A percentile compares a stretch with the other conserved stretches of the same genome.
Conservation (phyloP, 2,329 filamentous ascomycete genomes). For the Bipolaris victoriae region DNA sequence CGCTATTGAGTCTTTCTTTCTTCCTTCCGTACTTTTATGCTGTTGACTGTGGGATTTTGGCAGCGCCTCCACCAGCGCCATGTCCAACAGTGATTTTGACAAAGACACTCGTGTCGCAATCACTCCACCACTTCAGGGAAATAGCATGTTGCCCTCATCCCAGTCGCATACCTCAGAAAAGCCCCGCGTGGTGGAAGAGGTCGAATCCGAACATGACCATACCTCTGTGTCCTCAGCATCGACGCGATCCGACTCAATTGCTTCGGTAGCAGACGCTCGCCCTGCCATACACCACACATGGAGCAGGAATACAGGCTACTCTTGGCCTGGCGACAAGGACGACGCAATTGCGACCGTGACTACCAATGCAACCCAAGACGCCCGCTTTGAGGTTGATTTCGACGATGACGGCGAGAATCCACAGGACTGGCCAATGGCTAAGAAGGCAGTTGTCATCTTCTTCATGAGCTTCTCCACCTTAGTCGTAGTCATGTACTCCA, state of each 20-base stretch:
- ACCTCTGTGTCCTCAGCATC: slow-evolving; percentile 35
- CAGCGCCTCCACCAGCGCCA: slow-evolving; percentile 13
- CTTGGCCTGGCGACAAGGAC: slow-evolving; percentile 33
- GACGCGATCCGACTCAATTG: slow-evolving; percentile 27
- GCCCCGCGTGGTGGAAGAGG: slow-evolving; percentile 11
- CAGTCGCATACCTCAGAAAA: slow-evolving; percentile 10
- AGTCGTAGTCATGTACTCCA: slow-evolving; percentile 65
- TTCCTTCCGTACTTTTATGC: not conserved
- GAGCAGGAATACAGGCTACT: slow-evolving; percentile 43
- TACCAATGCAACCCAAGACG: slow-evolving; percentile 52
- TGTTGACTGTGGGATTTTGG: slow-evolving; percentile 3
- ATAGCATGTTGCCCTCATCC: not conserved
- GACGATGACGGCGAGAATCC: slow-evolving; percentile 66
- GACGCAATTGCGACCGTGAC: slow-evolving; percentile 37
- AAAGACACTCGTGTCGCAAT: slow-evolving; percentile 19
- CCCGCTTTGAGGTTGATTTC: slow-evolving; percentile 77
- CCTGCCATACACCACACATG: slow-evolving; percentile 42
- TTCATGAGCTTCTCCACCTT: slow-evolving; percentile 65
- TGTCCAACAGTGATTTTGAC: slow-evolving; percentile 8
- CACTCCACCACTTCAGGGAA: not conserved
- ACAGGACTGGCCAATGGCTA: slow-evolving; percentile 68
- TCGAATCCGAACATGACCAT: slow-evolving; percentile 22
- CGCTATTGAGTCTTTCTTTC: not conserved
- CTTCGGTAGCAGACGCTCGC: slow-evolving; percentile 27
- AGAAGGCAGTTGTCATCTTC: slow-evolving; percentile 61